These are phyloP conservation scores for Spiraea crenata DNA, from an alignment of 331 rosid genomes.

Conservation along the genomic window DNA sequence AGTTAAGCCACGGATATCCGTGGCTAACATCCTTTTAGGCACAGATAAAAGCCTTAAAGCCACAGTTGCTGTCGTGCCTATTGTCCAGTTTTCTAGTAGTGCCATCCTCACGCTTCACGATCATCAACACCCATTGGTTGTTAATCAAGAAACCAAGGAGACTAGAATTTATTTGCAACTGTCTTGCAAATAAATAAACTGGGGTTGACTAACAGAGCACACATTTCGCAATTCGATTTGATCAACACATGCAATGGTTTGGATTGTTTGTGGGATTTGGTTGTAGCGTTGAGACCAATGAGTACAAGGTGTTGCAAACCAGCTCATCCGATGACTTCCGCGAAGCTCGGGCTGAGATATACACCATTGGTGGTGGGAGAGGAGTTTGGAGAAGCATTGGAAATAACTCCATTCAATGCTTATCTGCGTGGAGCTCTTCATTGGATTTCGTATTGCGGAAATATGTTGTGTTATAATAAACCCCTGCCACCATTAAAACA, in stretches of 20 bases:
- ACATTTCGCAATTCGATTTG: background rate
- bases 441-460: background rate
- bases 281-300: background rate
- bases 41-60: no score
- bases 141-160: background rate
- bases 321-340: background rate
- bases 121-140: background rate
- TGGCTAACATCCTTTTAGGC: no score
- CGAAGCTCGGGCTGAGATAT: background rate
- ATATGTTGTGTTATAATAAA: no score
- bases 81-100: no score
- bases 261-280: background rate
- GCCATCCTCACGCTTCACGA: background rate
- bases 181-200: background rate
- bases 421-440: slow-evolving; percentile 4
- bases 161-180: background rate
- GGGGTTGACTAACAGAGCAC: background rate
- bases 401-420: background rate
- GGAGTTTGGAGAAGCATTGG: slow-evolving; percentile 1
- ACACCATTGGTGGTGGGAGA: background rate
- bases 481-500: no score
- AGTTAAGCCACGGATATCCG: no score
- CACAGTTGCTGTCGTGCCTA: no score
- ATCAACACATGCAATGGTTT: background rate
- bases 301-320: slow-evolving; percentile 11